phyloP scores from a whole-genome alignment of 176 grass and related monocot genomes.

The Zizania latifolia region DNA sequence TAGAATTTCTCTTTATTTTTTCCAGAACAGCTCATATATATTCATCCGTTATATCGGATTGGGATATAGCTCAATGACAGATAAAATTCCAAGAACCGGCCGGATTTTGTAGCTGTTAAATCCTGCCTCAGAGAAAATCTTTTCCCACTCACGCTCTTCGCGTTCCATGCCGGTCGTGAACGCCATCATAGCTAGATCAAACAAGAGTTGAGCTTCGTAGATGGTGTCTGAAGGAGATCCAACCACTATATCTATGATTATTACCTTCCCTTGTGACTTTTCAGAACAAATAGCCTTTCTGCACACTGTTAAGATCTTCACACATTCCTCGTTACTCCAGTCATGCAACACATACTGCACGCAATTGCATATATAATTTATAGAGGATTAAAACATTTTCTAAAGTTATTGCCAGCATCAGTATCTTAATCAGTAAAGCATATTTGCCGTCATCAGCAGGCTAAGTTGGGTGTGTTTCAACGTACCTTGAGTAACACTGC shows the following conservation, averaged over 20 bases:
- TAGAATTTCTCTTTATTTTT: no score
- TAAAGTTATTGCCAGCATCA: no score
- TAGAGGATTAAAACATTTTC: no score
- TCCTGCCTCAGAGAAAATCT: constrained; percentile 33
- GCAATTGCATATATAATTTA: no score
- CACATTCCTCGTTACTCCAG: constrained; percentile 34
- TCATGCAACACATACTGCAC: constrained; percentile 34
- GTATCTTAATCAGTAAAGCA: no score
- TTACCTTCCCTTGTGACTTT: constrained; percentile 27
- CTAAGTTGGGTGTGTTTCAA: no score
- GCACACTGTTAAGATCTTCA: constrained; percentile 36
- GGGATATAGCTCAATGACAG: constrained; percentile 37
- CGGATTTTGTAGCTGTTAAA: constrained; percentile 21
- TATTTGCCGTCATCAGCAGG: no score
- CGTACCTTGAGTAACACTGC: constrained; percentile 31
- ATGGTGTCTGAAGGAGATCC: background rate
- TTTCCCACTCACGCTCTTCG: constrained; percentile 35
- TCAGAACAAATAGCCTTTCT: constrained; percentile 25
- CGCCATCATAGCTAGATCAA: constrained; percentile 41
- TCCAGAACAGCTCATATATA: no score
- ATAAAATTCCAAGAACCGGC: constrained; percentile 1
- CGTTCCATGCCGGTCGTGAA: constrained; percentile 35
- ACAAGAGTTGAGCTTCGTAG: constrained; percentile 16
- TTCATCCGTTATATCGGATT: no score
- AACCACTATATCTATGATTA: constrained; percentile 33